A percentile compares a stretch with the other conserved stretches of the same genome.
These are phyloP conservation scores for Sordariomycetes sp. DNA, from an alignment of 2,329 filamentous ascomycete genomes.

Conservation along the genomic window DNA sequence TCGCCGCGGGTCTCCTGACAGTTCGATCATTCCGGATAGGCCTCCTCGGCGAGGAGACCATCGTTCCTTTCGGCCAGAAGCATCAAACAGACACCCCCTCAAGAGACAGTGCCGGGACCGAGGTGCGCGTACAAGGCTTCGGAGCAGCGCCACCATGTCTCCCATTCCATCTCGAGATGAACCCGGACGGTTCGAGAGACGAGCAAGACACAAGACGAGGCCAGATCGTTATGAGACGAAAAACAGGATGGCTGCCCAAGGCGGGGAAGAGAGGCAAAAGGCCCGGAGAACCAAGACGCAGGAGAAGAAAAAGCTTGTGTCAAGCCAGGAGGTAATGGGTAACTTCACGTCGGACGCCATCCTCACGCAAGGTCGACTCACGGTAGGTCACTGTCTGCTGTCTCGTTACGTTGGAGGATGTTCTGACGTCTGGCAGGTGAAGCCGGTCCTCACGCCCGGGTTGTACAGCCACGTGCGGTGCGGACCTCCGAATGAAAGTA, in stretches of 20 bases:
- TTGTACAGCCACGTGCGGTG: conserved; percentile 19
- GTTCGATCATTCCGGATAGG: conserved; percentile 1
- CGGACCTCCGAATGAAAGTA: conserved; percentile 10
- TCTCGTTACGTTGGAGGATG: neutral
- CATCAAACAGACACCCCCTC: neutral
- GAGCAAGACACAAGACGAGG: conserved; percentile 40
- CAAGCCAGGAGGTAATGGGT: conserved; percentile 33
- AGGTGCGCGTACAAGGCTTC: conserved; percentile 4
- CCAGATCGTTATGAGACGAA: conserved; percentile 38
- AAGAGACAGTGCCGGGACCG: conserved; percentile 5
- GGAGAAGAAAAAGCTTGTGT: conserved; percentile 16
- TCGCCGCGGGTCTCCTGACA: neutral
- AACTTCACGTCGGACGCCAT: conserved; percentile 44
- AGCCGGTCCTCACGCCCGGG: conserved; percentile 17
- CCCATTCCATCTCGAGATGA: conserved; percentile 4
- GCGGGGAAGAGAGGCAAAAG: conserved; percentile 9
- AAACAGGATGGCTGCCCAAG: conserved; percentile 9
- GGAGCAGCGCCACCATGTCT: conserved; percentile 5
- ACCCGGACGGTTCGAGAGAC: conserved; percentile 29
- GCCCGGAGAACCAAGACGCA: conserved; percentile 10
- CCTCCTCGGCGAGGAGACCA: too few species aligned
- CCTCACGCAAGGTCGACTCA: conserved; percentile 18
- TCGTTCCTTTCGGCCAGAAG: neutral
- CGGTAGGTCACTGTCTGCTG: conserved; percentile 10
- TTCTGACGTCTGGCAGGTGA: conserved; percentile 13